Conservation (phyloP, 495 filamentous ascomycete genomes). For the Talaromyces thailandensis region DNA sequence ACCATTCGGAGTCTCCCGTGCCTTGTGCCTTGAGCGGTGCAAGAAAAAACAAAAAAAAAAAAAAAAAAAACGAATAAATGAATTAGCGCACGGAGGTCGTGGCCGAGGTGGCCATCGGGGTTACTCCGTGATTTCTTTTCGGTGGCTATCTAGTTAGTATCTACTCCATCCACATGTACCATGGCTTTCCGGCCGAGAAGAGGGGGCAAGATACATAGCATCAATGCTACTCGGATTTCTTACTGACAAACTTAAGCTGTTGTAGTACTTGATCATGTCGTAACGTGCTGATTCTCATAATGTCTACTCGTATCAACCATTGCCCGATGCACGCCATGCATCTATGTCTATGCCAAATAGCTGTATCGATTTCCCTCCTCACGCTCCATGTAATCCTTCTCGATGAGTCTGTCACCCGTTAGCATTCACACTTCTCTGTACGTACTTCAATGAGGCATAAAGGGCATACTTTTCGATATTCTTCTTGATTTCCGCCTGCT, state of each 20-base stretch:
- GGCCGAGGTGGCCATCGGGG: not conserved
- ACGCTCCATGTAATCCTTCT: constrained; percentile 92
- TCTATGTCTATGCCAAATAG: constrained; percentile 62
- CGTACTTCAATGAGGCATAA: not conserved
- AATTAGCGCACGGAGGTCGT: not conserved
- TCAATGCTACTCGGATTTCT: too few species aligned
- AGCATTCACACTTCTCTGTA: not conserved
- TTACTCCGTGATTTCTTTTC: not conserved
- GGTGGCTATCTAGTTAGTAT: too few species aligned
- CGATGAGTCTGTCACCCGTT: constrained; percentile 57
- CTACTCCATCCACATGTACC: too few species aligned
- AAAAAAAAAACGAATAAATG: not conserved
- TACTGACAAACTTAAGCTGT: too few species aligned
- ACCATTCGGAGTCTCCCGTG: not conserved
- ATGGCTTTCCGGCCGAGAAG: not conserved
- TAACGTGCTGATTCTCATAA: not conserved
- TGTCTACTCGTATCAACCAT: not conserved
- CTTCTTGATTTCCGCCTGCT: constrained; percentile 80
- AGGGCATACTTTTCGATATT: constrained; percentile 87
- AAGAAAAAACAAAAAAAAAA: too few species aligned
- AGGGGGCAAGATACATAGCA: too few species aligned
- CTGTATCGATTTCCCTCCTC: constrained; percentile 65
- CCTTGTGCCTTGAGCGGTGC: not conserved
- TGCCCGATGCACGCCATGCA: not conserved
- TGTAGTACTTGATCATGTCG: too few species aligned